Conservation (phyloP, 2,329 filamentous ascomycete genomes). For the Mycosphaerelloides madeirae region DNA sequence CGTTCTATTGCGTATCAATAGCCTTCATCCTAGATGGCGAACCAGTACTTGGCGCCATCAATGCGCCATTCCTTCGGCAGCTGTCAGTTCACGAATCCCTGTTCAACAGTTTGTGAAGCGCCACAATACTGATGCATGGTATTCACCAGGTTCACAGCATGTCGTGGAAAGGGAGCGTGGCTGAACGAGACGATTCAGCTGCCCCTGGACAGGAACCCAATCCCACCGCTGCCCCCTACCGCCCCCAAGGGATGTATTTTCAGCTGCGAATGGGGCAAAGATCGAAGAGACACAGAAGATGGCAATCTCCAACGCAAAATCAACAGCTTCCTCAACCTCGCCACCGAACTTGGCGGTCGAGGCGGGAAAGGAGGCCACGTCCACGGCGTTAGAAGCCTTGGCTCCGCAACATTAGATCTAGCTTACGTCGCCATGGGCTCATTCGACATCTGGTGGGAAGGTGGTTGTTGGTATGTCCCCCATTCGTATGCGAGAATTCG, state of each 20-base stretch:
- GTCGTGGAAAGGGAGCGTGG: conserved; percentile 62
- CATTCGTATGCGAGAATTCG: conserved; percentile 8
- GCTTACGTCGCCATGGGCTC: conserved; percentile 68
- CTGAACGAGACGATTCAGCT: conserved; percentile 60
- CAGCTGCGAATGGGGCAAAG: conserved; percentile 75
- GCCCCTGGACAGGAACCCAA: conserved; percentile 59
- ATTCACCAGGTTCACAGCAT: conserved; percentile 62
- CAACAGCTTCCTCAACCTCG: conserved; percentile 71
- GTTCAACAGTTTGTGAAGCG: no score
- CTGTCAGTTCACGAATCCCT: conserved; percentile 9
- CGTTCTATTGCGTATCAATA: conserved; percentile 77
- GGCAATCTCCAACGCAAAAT: conserved; percentile 69
- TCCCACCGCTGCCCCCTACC: conserved; percentile 57
- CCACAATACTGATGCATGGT: conserved; percentile 1
- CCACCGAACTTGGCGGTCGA: conserved; percentile 58
- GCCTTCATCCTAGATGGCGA: conserved; percentile 57
- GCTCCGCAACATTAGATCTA: conserved; percentile 68
- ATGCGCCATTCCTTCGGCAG: conserved; percentile 59
- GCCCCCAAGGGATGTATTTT: conserved; percentile 68
- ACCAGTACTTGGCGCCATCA: conserved; percentile 66
- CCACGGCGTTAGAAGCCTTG: conserved; percentile 67
- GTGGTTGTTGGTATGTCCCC: conserved; percentile 42
- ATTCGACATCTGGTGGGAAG: conserved; percentile 80
- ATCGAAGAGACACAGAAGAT: conserved; percentile 60
- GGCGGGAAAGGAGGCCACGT: conserved; percentile 71